Base-by-base conservation (phyloP, 2,329 filamentous ascomycete genomes). In the Pseudocercospora crystallina region DNA sequence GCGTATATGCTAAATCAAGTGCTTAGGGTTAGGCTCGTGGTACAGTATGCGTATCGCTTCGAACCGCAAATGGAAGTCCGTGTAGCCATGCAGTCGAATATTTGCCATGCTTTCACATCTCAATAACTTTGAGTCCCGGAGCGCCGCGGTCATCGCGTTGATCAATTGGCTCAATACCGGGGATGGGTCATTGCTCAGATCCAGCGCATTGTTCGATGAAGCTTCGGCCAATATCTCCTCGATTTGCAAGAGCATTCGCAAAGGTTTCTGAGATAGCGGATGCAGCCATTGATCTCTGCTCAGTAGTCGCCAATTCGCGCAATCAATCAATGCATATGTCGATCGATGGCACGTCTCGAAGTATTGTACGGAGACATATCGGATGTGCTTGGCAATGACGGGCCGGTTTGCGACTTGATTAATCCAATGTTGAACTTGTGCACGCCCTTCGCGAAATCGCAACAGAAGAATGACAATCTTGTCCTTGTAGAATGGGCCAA, bases 21-120 rank as follows among this genome's bases (percentile, higher is more conserved):
- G n/a, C n/a, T n/a, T n/a, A n/a, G n/a, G n/a, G n/a, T 26, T 26
- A 26, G 20, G 20, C 20, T 26, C 20, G 7, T 26, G 20, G 20
- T 26, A 26, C 20, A 26, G 20, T 26, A 26, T 26, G 7, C 20
- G 20, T 26, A 58, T 50, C n/a, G 54, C 44, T 44, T 58, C 56
- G 14, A 58, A 56, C 8, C 47, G 47, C 26, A 56, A 47, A 29
- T 53, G 48, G n/a, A 54, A 52, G 14, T 58, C 53, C n/a, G 53
- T 49, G 30, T 56, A 51, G 2, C 53, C 53, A 36, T 58, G 53
- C 8, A 54, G 45, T 31, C 51, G 35, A 7, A 45, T n/a, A 40
- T 56, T 56, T 15, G 50, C 44, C 53, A 58, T 58, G 37, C 53
- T 51, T 40, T 58, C 53, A n/a, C 35, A 26, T 10, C 37, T 26